Evolutionary conservation across 139 green algal species (phyloP), one percentile per base, ranked within the genome.

Genomic region (Spirogloea muscicola): DNA sequence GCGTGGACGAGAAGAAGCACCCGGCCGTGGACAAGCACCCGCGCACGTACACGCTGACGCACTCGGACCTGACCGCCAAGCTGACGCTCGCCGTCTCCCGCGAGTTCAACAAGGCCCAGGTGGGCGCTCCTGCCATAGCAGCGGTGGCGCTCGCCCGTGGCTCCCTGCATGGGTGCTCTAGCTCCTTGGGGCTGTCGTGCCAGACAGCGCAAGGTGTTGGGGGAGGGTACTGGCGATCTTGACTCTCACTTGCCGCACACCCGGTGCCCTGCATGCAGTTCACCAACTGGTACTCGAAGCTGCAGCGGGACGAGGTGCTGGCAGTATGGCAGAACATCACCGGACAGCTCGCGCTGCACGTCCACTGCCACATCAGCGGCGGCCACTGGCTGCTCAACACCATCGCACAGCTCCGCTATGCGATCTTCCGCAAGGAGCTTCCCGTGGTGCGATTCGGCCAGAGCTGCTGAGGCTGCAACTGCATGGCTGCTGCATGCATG

Each of bases 391-490:
- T 68, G 67, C 67, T 67, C 16, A 76, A 76, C 67, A 37, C 33
- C 5, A 76, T 76, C 33, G 67, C 67, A 38, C 16, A 27, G 1
- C 49, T 76, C 1, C 42, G 67, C 29, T 76, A 52, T 43, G 64
- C 49, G 67, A 76, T 76, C 27, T 76, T 76, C 49, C 55, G 67
- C 49, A 76, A 76, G 33, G 67, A 76, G 67, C 67, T 76, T 4
- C 67, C 67, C 31, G 67, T 76, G 1, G 67, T 76, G 3, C 43
- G n/a, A n/a, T n/a, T n/a, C n/a, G n/a, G n/a, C n/a, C n/a, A n/a
- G n/a, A n/a, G n/a, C n/a, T n/a, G n/a, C n/a, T n/a, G n/a, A n/a
- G n/a, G n/a, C n/a, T n/a, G n/a, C n/a, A n/a, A n/a, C n/a, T n/a
- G n/a, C n/a, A n/a, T n/a, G n/a, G n/a, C n/a, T n/a, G n/a, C n/a